These are phyloP conservation scores for Lactarius akahatsu DNA, from an alignment of 768 basidiomycete genomes.

Conservation along the genomic window DNA sequence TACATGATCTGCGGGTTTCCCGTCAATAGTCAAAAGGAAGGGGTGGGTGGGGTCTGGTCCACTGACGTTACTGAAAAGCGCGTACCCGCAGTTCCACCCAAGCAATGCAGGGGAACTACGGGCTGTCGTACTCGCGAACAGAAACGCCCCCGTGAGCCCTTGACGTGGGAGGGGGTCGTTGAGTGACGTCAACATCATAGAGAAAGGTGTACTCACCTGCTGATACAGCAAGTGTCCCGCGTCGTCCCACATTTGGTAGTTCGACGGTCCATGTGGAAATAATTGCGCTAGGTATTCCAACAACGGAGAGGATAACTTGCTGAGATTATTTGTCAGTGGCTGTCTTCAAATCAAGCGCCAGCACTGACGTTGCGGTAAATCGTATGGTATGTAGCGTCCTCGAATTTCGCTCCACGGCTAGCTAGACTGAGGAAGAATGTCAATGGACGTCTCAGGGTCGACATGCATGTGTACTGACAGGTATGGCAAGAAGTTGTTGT, in stretches of 20 bases:
- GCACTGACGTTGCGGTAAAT: constrained; percentile 40
- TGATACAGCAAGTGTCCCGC: constrained; percentile 63
- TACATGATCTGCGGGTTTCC: constrained; percentile 59
- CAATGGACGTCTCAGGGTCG: neutral
- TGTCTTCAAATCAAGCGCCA: neutral
- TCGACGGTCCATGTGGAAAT: constrained; percentile 73
- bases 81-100: constrained; percentile 79
- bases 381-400: constrained; percentile 38
- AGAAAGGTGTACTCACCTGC: constrained; percentile 48
- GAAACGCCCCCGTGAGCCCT: constrained; percentile 73
- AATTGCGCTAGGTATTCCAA: constrained; percentile 71
- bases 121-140: constrained; percentile 75
- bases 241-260: constrained; percentile 58
- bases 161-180: constrained; percentile 46
- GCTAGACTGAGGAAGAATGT: constrained; percentile 32
- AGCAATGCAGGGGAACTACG: constrained; percentile 64
- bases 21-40: constrained; percentile 10
- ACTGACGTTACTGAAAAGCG: constrained; percentile 59
- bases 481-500: constrained; percentile 41
- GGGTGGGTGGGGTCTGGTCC: neutral
- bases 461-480: constrained; percentile 30
- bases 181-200: constrained; percentile 38
- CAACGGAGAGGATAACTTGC: constrained; percentile 68
- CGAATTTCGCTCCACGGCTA: constrained; percentile 38
- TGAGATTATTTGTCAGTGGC: constrained; percentile 32